phyloP scores from a whole-genome alignment of 768 basidiomycete genomes.

The Phanerodontia chrysosporium region DNA sequence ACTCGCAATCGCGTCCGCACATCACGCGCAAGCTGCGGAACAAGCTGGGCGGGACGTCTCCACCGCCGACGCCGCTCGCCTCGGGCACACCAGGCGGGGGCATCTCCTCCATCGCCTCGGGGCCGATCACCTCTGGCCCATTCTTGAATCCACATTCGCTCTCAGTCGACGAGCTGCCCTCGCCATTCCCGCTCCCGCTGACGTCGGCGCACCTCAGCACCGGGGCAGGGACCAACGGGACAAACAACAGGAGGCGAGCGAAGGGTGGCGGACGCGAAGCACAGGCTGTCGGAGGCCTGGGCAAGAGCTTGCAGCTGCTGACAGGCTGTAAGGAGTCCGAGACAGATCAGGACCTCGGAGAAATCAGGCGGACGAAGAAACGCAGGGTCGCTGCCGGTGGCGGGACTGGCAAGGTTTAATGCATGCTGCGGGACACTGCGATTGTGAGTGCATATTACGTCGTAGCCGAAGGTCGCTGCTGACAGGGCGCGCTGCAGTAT shows the following conservation, averaged over 20 bases:
- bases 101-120: slow-evolving; percentile 32
- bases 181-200: slow-evolving; percentile 76
- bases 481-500: no score
- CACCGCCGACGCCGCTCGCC: slow-evolving; percentile 68
- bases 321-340: slow-evolving; percentile 61
- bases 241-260: slow-evolving; percentile 31
- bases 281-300: slow-evolving; percentile 63
- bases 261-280: slow-evolving; percentile 44
- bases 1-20: slow-evolving; percentile 73
- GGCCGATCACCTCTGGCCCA: slow-evolving; percentile 65
- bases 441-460: background rate
- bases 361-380: slow-evolving; percentile 5
- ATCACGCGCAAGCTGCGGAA: slow-evolving; percentile 83
- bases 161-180: slow-evolving; percentile 81
- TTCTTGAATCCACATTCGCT: slow-evolving; percentile 82
- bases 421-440: background rate
- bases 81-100: slow-evolving; percentile 25
- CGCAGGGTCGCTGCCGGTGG: slow-evolving; percentile 6
- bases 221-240: slow-evolving; percentile 15
- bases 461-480: background rate
- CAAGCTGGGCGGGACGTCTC: slow-evolving; percentile 66
- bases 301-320: slow-evolving; percentile 64
- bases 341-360: slow-evolving; percentile 54
- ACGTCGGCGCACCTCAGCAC: slow-evolving; percentile 47
- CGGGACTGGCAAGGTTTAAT: background rate